Base-by-base conservation (phyloP, 116 monocot species). In the Zostera marina region DNA sequence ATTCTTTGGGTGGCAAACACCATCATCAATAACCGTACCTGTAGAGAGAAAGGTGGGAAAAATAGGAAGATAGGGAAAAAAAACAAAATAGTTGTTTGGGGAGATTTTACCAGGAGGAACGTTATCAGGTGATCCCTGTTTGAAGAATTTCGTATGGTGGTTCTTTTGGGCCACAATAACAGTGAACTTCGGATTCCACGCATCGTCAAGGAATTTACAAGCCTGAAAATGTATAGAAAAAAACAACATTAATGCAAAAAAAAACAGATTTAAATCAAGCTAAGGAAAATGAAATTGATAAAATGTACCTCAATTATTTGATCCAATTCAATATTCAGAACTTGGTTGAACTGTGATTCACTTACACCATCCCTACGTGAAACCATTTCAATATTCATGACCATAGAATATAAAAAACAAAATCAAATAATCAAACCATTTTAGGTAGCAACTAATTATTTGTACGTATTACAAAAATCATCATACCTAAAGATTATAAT, bases 91-190 rank as follows among this genome's bases (percentile, higher is more conserved):
- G 15, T 11, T 8, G 12, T 23, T 12, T 10, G 12, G 12, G 26
- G 1, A 8, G 22, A 19, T 43, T 47, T 48, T 58, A 87, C 92
- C 87, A 48, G 92, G 80, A 11, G 81, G 87, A 62, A 92, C 87
- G 70, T 92, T 86, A 40, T 86, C 79, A 45, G 72, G 72, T 2
- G 70, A 53, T 16, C 58, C 59, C 8, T 59, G 68, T 19, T 77
- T 75, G 55, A 93, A 93, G 53, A 93, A 81, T 15, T 93, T 93
- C 0, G 92, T 93, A 56, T 93, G 92, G 58, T 93, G 92, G 42
- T 93, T 93, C 52, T 93, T 93, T 49, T 93, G 92, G 0, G 87
- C 87, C n/a, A 93, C 48, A 43, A 93, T 84, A 24, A 93, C 53
- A 11, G 81, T 84, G 53, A 93, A 93, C 59, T 77, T 93, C 6